Percentiles rank a stretch among this genome's conserved stretches.
Evolutionary conservation across 108 stramenopile species (phyloP).

Genomic region (Stephanodiscus minutulus): DNA sequence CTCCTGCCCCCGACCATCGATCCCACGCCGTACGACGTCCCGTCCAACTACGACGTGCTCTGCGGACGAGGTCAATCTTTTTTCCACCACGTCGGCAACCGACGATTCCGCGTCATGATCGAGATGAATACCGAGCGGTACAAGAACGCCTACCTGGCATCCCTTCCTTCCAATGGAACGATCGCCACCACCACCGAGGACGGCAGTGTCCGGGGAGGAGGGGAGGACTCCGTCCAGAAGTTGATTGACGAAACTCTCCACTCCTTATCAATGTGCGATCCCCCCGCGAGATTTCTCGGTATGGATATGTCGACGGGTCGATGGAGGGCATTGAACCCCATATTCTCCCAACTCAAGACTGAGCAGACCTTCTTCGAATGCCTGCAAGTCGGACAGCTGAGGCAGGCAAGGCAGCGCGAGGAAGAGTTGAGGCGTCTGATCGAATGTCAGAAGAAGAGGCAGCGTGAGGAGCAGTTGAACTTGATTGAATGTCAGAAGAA

Average conservation of each 20-base stretch:
- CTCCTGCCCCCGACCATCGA: background rate
- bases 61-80: slow-evolving; percentile 28
- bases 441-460: background rate
- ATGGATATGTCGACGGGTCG: slow-evolving; percentile 41
- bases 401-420: background rate
- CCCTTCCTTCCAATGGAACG: background rate
- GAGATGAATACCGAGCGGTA: slow-evolving; percentile 37
- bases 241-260: slow-evolving; percentile 16
- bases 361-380: slow-evolving; percentile 45
- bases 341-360: slow-evolving; percentile 30
- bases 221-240: slow-evolving; percentile 18
- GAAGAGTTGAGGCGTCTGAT: background rate
- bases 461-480: background rate
- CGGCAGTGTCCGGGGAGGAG: background rate
- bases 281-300: slow-evolving; percentile 36
- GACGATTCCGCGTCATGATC: slow-evolving; percentile 41
- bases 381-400: slow-evolving; percentile 14
- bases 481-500: slow-evolving; percentile 1
- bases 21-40: slow-evolving; percentile 18
- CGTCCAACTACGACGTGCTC: slow-evolving; percentile 39
- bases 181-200: background rate
- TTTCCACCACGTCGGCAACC: slow-evolving; percentile 46
- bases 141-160: slow-evolving; percentile 11
- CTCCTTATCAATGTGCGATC: slow-evolving; percentile 32
- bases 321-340: slow-evolving; percentile 33